Conservation (phyloP, 495 filamentous ascomycete genomes). For the Margaritispora aquatica region DNA sequence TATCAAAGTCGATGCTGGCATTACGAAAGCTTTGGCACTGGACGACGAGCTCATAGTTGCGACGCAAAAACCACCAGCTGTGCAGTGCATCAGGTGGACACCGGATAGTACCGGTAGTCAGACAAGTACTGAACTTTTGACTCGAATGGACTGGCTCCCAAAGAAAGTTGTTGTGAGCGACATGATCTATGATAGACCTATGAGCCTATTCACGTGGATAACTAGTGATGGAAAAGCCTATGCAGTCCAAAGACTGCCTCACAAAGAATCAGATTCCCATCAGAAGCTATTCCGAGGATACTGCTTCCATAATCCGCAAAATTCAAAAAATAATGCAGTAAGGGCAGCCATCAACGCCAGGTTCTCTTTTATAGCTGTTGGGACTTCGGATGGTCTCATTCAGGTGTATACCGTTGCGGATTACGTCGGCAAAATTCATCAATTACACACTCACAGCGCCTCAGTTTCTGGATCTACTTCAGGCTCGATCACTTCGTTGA, state of each 20-base stretch:
- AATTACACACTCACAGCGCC: conserved; percentile 72
- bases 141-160: conserved; percentile 74
- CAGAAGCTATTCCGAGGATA: conserved; percentile 82
- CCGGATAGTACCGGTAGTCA: conserved; percentile 75
- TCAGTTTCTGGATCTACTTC: conserved; percentile 57
- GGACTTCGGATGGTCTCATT: conserved; percentile 73
- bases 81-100: conserved; percentile 94
- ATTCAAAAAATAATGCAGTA: conserved; percentile 51
- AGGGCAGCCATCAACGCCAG: conserved; percentile 85
- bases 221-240: conserved; percentile 87
- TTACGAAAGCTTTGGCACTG: conserved; percentile 76
- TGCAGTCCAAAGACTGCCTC: conserved; percentile 70
- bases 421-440: conserved; percentile 85
- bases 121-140: conserved; percentile 86
- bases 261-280: conserved; percentile 28
- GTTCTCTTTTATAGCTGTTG: conserved; percentile 87
- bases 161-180: conserved; percentile 71
- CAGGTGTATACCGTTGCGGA: conserved; percentile 86
- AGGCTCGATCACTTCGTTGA: conserved; percentile 66
- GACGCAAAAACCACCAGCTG: conserved; percentile 84
- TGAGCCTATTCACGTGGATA: conserved; percentile 94
- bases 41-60: conserved; percentile 93
- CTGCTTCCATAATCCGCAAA: conserved; percentile 75
- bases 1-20: conserved; percentile 96
- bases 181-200: conserved; percentile 95